phyloP scores from a whole-genome alignment of 345 rosid genomes.

The Hibiscus tridactylites region DNA sequence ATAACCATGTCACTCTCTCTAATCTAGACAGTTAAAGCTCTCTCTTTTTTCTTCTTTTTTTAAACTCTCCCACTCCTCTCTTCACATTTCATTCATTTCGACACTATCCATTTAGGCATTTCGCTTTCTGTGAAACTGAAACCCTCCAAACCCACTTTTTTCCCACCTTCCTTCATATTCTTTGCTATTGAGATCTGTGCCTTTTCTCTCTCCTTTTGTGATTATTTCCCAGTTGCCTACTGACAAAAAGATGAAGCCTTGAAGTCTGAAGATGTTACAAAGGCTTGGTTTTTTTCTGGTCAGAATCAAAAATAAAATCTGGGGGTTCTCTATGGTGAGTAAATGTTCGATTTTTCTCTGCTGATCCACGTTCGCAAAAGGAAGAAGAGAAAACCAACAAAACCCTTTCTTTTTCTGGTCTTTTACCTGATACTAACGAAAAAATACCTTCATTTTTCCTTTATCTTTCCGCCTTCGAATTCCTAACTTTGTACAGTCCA shows the following conservation, averaged over 20 bases:
- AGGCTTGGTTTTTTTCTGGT: slow-evolving; percentile 8
- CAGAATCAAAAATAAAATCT: background rate
- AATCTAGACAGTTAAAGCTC: slow-evolving; percentile 17
- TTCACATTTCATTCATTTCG: slow-evolving; percentile 5
- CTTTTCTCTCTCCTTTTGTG: background rate
- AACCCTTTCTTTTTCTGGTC: background rate
- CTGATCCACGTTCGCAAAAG: slow-evolving; percentile 28
- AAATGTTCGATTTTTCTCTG: slow-evolving; percentile 27
- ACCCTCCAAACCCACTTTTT: background rate
- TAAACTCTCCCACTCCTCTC: background rate
- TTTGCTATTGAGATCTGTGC: background rate
- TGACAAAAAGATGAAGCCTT: background rate
- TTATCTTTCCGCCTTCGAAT: background rate
- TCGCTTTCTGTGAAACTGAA: slow-evolving; percentile 9
- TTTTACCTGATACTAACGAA: background rate
- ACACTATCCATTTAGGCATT: slow-evolving; percentile 25
- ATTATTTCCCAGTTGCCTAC: slow-evolving; percentile 2
- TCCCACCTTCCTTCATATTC: background rate
- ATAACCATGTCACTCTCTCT: background rate
- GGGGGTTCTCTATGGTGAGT: background rate
- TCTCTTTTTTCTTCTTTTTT: background rate
- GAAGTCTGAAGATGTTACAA: slow-evolving; percentile 1
- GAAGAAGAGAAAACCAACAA: slow-evolving; percentile 12
- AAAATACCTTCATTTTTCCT: background rate
- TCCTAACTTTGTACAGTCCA: slow-evolving; percentile 5